These are phyloP conservation scores for Coccomyxa sp. DNA, from an alignment of 139 green algal genomes.

Conservation along the genomic window DNA sequence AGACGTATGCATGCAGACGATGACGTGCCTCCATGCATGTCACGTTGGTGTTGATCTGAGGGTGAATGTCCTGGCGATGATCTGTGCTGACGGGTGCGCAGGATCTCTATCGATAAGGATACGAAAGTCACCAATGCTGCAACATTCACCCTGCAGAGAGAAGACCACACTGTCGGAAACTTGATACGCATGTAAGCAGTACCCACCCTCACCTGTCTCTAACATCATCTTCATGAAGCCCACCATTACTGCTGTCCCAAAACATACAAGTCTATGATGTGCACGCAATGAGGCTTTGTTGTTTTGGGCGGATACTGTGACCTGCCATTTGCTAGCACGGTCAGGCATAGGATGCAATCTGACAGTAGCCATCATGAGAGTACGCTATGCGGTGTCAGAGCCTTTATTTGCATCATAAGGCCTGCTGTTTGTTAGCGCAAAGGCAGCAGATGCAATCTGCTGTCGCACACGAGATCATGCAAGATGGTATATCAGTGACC, in stretches of 20 bases:
- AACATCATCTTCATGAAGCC: background rate
- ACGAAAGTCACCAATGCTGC: slow-evolving; percentile 85
- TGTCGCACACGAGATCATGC: too few species aligned
- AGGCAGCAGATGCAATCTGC: background rate
- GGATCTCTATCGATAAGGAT: slow-evolving; percentile 71
- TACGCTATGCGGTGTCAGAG: too few species aligned
- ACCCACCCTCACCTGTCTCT: background rate
- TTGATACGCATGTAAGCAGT: slow-evolving; percentile 77
- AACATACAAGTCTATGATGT: background rate
- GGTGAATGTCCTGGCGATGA: background rate
- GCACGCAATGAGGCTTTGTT: background rate
- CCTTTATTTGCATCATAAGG: background rate
- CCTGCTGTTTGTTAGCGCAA: background rate
- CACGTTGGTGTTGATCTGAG: background rate
- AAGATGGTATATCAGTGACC: too few species aligned
- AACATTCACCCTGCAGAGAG: slow-evolving; percentile 78
- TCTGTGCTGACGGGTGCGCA: slow-evolving; percentile 16
- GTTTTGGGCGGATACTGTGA: background rate
- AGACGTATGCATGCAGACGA: background rate
- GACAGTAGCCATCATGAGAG: too few species aligned
- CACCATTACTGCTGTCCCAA: background rate
- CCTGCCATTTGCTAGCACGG: too few species aligned
- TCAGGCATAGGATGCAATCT: too few species aligned
- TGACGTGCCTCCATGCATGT: background rate
- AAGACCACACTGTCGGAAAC: slow-evolving; percentile 97